Evolutionary conservation across 2,329 filamentous ascomycete species (phyloP), one percentile per base, ranked within the genome.

Genomic region (Setomelanomma holmii): DNA sequence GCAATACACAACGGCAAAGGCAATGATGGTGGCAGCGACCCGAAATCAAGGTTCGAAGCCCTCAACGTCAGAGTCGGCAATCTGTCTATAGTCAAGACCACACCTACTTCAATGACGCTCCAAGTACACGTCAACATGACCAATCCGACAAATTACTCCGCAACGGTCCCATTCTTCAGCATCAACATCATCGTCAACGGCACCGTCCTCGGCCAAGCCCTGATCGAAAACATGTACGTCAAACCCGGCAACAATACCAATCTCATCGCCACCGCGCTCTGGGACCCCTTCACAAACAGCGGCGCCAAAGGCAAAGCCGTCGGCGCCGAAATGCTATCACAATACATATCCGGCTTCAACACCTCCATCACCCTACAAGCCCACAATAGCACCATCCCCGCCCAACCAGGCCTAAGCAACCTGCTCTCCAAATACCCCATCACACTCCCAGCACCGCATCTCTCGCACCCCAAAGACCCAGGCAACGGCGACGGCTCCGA

Each of bases 91-190:
- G 69, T 89, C 35, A 85, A 89, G 49, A 96, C 92, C 0, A 88
- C 88, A 1, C 78, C 83, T 30, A 85, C 86, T 2, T 89, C 89
- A 3, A 80, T 97, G 40, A 85, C 83, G 17, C 77, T 98, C 30
- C 81, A 86, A 66, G 89, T 90, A 12, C 76, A 80, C 34, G 82
- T 96, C 66, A 96, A 95, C 69, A 82, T 96, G 54, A 96, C 90
- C 4, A 99, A 99, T 67, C 93, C 93, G 1, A 96, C 93, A 0
- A 83, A 87, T 4, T 97, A 98, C 72, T 87, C 90, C 4, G 93
- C 91, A 4, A 80, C 80, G 2, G 80, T 98, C n/a, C 93, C 93
- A 1, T 93, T 86, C 56, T 76, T 91, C 58, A 92, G 89, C 69
- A 82, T 96, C 38, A 85, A 92, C 56, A 77, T 98, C 36, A 72